Evolutionary conservation across 225 moss, liverwort and hornwort species (phyloP).

Genomic region (Bryum argenteum): DNA sequence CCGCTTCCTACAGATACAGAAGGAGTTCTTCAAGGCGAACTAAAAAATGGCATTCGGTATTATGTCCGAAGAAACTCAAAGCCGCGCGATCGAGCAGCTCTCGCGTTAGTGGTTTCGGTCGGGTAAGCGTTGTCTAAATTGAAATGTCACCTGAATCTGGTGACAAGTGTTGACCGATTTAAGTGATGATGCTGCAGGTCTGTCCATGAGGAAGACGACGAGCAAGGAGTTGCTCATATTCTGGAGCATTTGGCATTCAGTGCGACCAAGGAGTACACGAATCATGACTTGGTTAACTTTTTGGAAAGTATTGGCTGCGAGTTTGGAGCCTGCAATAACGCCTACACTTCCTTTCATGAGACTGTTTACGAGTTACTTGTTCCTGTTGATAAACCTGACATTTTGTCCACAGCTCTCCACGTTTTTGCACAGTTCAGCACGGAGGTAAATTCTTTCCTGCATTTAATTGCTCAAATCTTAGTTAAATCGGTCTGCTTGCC

Average conservation of each 20-base stretch:
- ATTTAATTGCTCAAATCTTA: not conserved
- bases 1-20: conserved; percentile 43
- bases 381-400: conserved; percentile 76
- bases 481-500: not conserved
- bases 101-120: conserved; percentile 70
- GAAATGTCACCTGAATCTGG: not conserved
- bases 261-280: conserved; percentile 62
- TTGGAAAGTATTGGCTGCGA: conserved; percentile 78
- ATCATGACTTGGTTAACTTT: conserved; percentile 68
- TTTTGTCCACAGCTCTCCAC: conserved; percentile 67
- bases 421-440: conserved; percentile 78
- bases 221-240: conserved; percentile 74
- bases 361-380: conserved; percentile 76
- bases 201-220: conserved; percentile 66
- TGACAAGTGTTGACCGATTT: no score
- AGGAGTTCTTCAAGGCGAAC: conserved; percentile 56
- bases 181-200: conserved; percentile 42
- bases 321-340: conserved; percentile 82
- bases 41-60: conserved; percentile 68
- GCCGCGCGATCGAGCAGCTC: conserved; percentile 67
- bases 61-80: conserved; percentile 74
- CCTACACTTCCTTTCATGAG: conserved; percentile 70
- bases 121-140: conserved; percentile 41
- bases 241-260: conserved; percentile 79
- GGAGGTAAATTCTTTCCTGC: conserved; percentile 39